A percentile compares a stretch with the other conserved stretches of the same genome.
phyloP scores from a whole-genome alignment of 768 basidiomycete species.

The Kondoa subrosea region DNA sequence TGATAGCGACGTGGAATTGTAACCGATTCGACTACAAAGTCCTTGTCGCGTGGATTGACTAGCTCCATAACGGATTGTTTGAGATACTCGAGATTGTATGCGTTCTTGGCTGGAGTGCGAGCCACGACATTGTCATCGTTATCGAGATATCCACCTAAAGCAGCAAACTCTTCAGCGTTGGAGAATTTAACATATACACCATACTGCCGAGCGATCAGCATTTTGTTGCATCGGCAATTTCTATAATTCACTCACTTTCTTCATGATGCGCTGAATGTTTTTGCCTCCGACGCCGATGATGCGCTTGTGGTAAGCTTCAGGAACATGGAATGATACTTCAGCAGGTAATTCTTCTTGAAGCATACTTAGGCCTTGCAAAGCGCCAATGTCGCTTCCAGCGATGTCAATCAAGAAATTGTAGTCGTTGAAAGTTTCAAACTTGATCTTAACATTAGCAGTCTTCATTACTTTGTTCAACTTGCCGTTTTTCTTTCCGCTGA shows the following conservation, averaged over 20 bases:
- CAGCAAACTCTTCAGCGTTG: conserved; percentile 91
- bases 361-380: conserved; percentile 69
- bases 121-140: conserved; percentile 98
- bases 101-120: conserved; percentile 95
- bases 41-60: conserved; percentile 95
- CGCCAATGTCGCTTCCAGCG: conserved; percentile 63
- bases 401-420: conserved; percentile 47
- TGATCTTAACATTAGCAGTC: conserved; percentile 89
- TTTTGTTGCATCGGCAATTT: too few relatives aligned
- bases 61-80: conserved; percentile 95
- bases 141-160: conserved; percentile 82
- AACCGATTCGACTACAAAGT: conserved; percentile 83
- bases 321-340: conserved; percentile 95
- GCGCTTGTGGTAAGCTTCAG: conserved; percentile 93
- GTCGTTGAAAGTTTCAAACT: conserved; percentile 91
- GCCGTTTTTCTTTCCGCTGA: conserved; percentile 97
- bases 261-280: conserved; percentile 98
- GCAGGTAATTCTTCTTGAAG: conserved; percentile 96
- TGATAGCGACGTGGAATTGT: conserved; percentile 89
- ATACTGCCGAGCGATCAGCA: too few relatives aligned
- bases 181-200: conserved; percentile 99
- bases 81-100: conserved; percentile 79
- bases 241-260: too few relatives aligned
- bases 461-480: conserved; percentile 99
- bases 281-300: conserved; percentile 97